These are phyloP conservation scores for Coemansia sp. DNA, from an alignment of 192 early-diverging fungal genomes.

Conservation along the genomic window DNA sequence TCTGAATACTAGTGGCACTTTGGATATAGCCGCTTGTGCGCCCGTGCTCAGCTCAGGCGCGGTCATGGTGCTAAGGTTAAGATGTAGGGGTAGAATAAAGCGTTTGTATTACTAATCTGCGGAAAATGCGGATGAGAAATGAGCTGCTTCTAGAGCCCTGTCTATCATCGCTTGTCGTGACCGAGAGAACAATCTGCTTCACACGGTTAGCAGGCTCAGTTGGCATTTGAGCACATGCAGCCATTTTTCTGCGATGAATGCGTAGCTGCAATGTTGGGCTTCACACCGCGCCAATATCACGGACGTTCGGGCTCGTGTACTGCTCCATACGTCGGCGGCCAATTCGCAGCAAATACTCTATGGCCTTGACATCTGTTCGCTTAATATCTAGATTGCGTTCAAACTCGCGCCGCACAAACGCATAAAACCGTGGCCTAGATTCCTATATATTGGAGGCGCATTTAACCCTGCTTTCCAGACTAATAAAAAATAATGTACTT, in stretches of 20 bases:
- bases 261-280: background rate
- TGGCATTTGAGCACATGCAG: background rate
- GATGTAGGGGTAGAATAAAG: background rate
- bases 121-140: conserved; percentile 4
- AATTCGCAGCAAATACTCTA: conserved; percentile 66
- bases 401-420: conserved; percentile 68
- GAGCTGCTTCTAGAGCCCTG: background rate
- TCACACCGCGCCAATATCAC: conserved; percentile 47
- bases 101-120: background rate
- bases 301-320: conserved; percentile 60
- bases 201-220: background rate
- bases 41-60: conserved; percentile 32
- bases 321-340: conserved; percentile 63
- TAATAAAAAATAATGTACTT: too few species aligned
- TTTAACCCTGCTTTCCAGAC: background rate
- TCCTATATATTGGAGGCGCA: conserved; percentile 34
- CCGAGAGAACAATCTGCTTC: background rate
- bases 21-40: conserved; percentile 19
- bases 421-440: conserved; percentile 60
- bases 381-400: conserved; percentile 54
- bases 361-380: conserved; percentile 63
- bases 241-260: background rate
- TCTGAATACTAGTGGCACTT: conserved; percentile 28
- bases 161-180: background rate
- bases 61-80: conserved; percentile 8